Conservation (phyloP, 1,284 basidiomycete species). For the Violaceomyces palustris region DNA sequence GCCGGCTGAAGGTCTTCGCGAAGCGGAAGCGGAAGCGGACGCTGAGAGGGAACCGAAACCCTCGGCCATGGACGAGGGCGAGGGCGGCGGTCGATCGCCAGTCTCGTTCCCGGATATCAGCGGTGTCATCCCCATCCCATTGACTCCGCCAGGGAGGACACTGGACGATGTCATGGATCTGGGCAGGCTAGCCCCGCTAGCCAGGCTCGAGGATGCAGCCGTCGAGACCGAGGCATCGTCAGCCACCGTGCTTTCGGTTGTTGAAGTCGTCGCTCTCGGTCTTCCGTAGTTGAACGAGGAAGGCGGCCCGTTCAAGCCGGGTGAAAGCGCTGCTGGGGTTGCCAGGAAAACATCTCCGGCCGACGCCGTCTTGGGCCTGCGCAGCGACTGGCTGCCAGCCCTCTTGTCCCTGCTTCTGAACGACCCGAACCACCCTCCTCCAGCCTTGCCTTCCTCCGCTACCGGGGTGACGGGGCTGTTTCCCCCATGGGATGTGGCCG, state of each 20-base stretch:
- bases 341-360: conserved; percentile 7
- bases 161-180: conserved; percentile 9
- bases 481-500: neutral
- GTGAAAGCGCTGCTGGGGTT: conserved; percentile 1
- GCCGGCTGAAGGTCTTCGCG: conserved; percentile 2
- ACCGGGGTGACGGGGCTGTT: neutral
- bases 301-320: conserved; percentile 4
- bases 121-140: neutral
- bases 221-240: conserved; percentile 21
- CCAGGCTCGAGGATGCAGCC: neutral
- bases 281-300: neutral
- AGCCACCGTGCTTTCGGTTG: neutral
- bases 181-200: neutral
- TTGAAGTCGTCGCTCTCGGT: neutral
- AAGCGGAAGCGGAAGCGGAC: no score
- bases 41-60: no score
- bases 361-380: conserved; percentile 19
- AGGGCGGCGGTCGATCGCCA: neutral
- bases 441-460: conserved; percentile 5
- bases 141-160: conserved; percentile 3
- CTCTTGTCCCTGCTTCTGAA: conserved; percentile 26
- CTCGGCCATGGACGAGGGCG: no score
- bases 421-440: conserved; percentile 30
- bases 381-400: conserved; percentile 18
- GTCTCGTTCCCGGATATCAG: conserved; percentile 5